Evolutionary conservation across 2,329 filamentous ascomycete genomes (phyloP), one percentile per base, ranked within the genome.

Genomic region (Tetracladium maxilliforme): DNA sequence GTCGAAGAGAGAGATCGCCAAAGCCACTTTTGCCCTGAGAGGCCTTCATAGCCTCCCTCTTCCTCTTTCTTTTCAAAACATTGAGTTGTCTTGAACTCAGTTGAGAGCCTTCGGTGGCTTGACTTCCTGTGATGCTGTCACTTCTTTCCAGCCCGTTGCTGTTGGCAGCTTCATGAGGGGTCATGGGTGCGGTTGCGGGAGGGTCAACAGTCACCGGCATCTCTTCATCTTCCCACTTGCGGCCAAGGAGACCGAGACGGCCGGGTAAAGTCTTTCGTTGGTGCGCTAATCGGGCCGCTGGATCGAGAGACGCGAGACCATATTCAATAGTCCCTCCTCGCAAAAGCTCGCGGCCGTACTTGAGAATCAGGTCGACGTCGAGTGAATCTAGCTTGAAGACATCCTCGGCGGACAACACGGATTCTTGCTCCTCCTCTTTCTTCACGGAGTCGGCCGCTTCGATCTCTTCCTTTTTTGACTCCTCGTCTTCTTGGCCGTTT

Each of bases 1-100:
- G 63, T 24, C 78, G 64, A 7, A 73, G 54, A 1, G 82, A 80
- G 26, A 98, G 61, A 46, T 98, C 90, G 22, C 93, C 84, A 23
- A 93, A 79, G 1, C 81, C 75, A 26, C 82, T 76, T 47, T 94
- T 95, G 36, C 79, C 87, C 29, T 86, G 82, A n/a, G n/a, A n/a
- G 26, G 87, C 82, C 41, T 83, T 77, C 48, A 90, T 83, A 4
- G 84, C 75, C 39, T 92, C 82, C 39, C 78, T 72, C 52, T 95
- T 98, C 21, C 84, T 73, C 47, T 95, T 94, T 21, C 90, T 71
- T 51, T 95, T 95, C 7, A 98, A 56, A 26, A 90, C 82, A 42
- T 98, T 98, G 12, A 94, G 68, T 43, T 98, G 90, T 21, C 90
- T 72, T 32, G 90, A 87, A 54, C 90, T 95, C 25, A 98, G 61